Evolutionary conservation across 1,284 basidiomycete genomes (phyloP).

Genomic region (Microbotryum saponariae): DNA sequence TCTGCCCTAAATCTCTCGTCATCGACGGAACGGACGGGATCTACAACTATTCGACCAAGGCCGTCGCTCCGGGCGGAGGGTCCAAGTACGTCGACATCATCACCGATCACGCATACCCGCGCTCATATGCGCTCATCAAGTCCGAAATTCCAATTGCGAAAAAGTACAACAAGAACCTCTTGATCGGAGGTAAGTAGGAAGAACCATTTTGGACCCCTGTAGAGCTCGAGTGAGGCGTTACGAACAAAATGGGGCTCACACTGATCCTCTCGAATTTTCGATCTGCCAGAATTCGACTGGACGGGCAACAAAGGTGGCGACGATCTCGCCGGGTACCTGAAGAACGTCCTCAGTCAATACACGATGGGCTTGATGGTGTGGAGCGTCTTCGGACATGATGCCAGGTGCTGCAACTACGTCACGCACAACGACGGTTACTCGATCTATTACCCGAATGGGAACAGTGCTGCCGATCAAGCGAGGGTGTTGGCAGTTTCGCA

Average conservation of each 20-base stretch:
- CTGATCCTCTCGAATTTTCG: too few relatives aligned
- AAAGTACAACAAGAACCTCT: slow-evolving; percentile 11
- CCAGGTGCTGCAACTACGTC: not conserved
- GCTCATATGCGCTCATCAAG: slow-evolving; percentile 14
- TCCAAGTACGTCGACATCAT: slow-evolving; percentile 9
- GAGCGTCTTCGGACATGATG: slow-evolving; percentile 5
- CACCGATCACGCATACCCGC: slow-evolving; percentile 22
- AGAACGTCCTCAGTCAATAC: too few relatives aligned
- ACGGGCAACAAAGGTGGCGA: slow-evolving; percentile 6
- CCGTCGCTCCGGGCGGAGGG: not conserved
- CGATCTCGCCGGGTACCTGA: slow-evolving; percentile 12
- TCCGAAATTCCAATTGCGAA: slow-evolving; percentile 9
- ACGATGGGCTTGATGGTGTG: slow-evolving; percentile 11
- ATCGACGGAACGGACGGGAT: slow-evolving; percentile 19
- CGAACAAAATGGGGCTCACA: too few relatives aligned
- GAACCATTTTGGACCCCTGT: too few relatives aligned
- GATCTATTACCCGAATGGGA: slow-evolving; percentile 11
- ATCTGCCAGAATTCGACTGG: slow-evolving; percentile 23
- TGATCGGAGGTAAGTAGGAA: slow-evolving; percentile 2
- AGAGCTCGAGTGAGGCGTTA: too few relatives aligned
- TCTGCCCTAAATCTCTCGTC: slow-evolving; percentile 9
- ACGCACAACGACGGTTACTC: slow-evolving; percentile 13
- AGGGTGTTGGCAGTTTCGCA: too few relatives aligned
- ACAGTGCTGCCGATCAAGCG: not conserved
- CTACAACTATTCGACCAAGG: not conserved